Base-by-base conservation (phyloP, 805 yeast species). In the Torulaspora quercuum region DNA sequence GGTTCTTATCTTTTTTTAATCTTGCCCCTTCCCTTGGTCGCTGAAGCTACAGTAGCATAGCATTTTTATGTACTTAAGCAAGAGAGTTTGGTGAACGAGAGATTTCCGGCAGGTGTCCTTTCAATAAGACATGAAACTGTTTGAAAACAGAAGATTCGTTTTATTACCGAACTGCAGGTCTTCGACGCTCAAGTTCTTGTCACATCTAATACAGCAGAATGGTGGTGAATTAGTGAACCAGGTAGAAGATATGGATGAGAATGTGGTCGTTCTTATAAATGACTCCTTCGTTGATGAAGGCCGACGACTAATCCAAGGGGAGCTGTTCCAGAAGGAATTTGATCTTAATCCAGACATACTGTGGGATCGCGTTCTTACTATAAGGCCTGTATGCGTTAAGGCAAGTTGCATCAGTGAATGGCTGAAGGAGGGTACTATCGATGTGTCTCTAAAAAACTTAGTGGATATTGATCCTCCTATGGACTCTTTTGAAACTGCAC, bases 251-350 rank as follows among this genome's bases (percentile, higher is more conserved):
- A 17, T 44, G 1, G 39, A 46, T 24, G 14, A 28, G 5, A 9
- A 29, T 3, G 44, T 46, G 3, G 25, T 49, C 2, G 44, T 51
- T 3, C 22, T 59, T 13, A 37, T 59, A 3, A 52, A 52, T 33
- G 57, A 57, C 32, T 40, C 61, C 2, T 59, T 42, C 41, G 42
- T 58, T 4, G 44, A 36, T 19, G 29, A 31, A 2, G 31, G 46
- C 4, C 33, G 29, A 6, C 33, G 34, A 22, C 10, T 57, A 13
- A 38, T 27, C 1, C 35, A 46, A 15, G 17, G 29, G 7, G 48
- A 48, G 14, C 27, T 56, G 8, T 55, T 59, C 21, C 26, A 35
- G 16, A 48, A 44, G 18, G 61, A 59, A 34, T 44, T 50, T 33
- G 39, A 45, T 10, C 26, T 44, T 4, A 35, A 47, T 36, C 29